Evolutionary conservation across 2,329 filamentous ascomycete species (phyloP), one percentile per base, ranked within the genome.

Genomic region (Myotisia sp.): DNA sequence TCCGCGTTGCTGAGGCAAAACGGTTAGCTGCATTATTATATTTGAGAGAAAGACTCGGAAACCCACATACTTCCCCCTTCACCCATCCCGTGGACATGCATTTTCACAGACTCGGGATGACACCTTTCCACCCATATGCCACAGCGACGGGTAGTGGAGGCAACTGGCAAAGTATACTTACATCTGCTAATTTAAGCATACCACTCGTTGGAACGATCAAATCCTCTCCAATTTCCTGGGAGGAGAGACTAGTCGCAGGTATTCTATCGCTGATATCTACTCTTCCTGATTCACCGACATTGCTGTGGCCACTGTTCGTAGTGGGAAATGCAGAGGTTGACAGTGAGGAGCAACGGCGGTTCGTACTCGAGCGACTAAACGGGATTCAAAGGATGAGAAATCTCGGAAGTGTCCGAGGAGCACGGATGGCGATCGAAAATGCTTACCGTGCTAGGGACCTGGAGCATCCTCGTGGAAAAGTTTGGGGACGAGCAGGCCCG

Each of bases 21-120:
- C 42, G 49, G 5, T 39, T 51, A 2, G 43, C 49, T 3, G 47
- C 51, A 4, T 34, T 54, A 5, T 39, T 55, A 6, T 54, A 55
- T 38, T 43, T 53, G 2, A 39, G 33, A 5, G 43, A 48, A 17
- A 38, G 43, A 3, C 26, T 34, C n/a, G 40, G 47, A 23, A 38
- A 42, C 12, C 39, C 43, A 26, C 29, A 38, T 33, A 35, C 37
- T 19, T 29, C 37, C 23, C 20, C 26, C 18, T 19, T 18, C 13
- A 17, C 30, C 17, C 12, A 30, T 21, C 32, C 34, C 6, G 26
- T 29, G 12, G 16, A 22, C 14, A 28, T 22, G 20, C 26, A 16
- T 30, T 14, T 26, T 20, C 22, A 8, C 6, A 12, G 16, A 16
- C 27, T 13, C 17, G 16, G 16, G 10, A 8, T 21, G 12, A 32